These are phyloP conservation scores for Pezicula neosporulosa DNA, from an alignment of 2,329 filamentous ascomycete genomes.

Conservation along the genomic window DNA sequence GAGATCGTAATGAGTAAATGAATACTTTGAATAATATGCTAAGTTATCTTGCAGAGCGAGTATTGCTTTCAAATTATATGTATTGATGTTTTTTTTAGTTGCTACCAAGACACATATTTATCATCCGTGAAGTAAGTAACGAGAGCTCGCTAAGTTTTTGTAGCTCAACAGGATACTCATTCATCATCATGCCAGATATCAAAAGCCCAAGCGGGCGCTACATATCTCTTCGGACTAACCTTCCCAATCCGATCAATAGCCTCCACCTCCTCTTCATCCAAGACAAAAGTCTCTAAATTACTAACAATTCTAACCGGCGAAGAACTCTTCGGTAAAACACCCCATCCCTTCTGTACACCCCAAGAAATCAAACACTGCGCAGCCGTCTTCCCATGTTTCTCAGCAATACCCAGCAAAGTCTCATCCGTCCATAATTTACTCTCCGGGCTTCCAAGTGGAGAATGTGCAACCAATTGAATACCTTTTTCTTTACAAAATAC, in stretches of 20 bases:
- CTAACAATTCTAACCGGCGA: conserved; percentile 63
- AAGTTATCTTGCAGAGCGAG: no score
- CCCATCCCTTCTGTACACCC: conserved; percentile 51
- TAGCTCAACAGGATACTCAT: not conserved
- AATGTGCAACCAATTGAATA: conserved; percentile 48
- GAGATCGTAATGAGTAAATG: not conserved
- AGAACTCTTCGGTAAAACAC: conserved; percentile 70
- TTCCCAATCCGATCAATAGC: conserved; percentile 43
- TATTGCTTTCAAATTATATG: no score
- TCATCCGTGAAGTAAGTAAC: no score
- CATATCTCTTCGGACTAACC: conserved; percentile 51
- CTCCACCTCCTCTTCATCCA: conserved; percentile 57
- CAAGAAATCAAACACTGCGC: conserved; percentile 62
- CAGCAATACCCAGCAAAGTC: conserved; percentile 56
- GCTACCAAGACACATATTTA: no score
- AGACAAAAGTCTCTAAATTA: conserved; percentile 62
- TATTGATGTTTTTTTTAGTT: no score
- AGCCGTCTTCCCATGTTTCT: conserved; percentile 56
- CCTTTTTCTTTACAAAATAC: conserved; percentile 42
- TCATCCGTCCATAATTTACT: conserved; percentile 52
- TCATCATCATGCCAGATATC: conserved; percentile 64
- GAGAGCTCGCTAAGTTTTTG: not conserved
- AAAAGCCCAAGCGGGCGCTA: conserved; percentile 63
- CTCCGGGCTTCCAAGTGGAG: conserved; percentile 28
- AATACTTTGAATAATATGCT: not conserved